These are phyloP conservation scores for Endoconidiophora laricicola DNA, from an alignment of 2,329 filamentous ascomycete genomes.

Conservation along the genomic window DNA sequence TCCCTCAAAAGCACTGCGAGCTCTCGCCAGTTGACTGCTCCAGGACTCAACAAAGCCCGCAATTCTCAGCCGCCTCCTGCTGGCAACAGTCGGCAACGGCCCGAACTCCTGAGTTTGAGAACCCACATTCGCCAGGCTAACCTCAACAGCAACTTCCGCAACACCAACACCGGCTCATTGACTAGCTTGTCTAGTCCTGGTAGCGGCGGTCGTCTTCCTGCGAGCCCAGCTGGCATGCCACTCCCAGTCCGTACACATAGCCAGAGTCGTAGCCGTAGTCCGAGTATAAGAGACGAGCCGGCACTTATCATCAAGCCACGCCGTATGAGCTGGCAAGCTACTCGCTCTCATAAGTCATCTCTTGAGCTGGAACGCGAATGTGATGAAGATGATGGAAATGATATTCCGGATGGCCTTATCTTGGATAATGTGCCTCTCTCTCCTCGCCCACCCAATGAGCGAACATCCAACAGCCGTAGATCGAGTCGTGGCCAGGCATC, in stretches of 20 bases:
- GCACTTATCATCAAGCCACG: conserved; percentile 25
- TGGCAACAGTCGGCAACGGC: conserved; percentile 17
- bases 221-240: conserved; percentile 9
- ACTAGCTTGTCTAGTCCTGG: conserved; percentile 16
- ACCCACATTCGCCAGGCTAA: conserved; percentile 28
- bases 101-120: conserved; percentile 25
- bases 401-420: conserved; percentile 62
- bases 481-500: conserved; percentile 10
- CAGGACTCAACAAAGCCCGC: conserved; percentile 11
- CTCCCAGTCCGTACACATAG: conserved; percentile 10
- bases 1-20: conserved; percentile 6
- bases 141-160: conserved; percentile 33
- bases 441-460: conserved; percentile 44
- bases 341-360: conserved; percentile 45
- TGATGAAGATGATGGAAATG: conserved; percentile 57
- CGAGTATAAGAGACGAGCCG: conserved; percentile 28
- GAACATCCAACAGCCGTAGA: conserved; percentile 28
- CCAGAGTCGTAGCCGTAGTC: conserved; percentile 32
- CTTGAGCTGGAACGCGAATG: conserved; percentile 60
- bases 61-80: conserved; percentile 19
- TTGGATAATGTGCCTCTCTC: conserved; percentile 73
- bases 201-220: not conserved
- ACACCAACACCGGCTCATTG: conserved; percentile 27
- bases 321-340: conserved; percentile 57
- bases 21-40: conserved; percentile 10